A percentile compares a stretch with the other conserved stretches of the same genome.
These are phyloP conservation scores for Carex kokanica DNA, from an alignment of 176 grass and related monocot genomes.

Conservation along the genomic window DNA sequence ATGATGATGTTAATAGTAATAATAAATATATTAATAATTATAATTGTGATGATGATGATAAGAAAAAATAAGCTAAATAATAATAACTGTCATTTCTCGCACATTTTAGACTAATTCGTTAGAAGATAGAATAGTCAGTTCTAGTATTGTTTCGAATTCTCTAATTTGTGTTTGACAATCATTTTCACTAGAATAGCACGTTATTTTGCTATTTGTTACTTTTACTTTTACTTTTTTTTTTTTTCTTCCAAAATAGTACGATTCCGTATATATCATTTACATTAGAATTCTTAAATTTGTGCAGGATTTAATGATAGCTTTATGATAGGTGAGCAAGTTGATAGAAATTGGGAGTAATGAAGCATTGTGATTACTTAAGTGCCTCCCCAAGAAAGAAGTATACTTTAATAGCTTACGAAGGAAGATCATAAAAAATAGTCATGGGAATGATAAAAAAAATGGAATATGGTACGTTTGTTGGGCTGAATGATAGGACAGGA, in stretches of 20 bases:
- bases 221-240: too few species aligned
- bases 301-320: not conserved
- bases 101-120: not conserved
- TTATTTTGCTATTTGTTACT: not conserved
- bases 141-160: not conserved
- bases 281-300: not conserved
- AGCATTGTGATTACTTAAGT: not conserved
- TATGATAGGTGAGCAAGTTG: not conserved
- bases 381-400: not conserved
- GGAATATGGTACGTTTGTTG: slow-evolving; percentile 24
- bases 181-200: not conserved
- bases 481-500: slow-evolving; percentile 9
- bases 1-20: not conserved
- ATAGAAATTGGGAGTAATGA: not conserved
- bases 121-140: not conserved
- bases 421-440: slow-evolving; percentile 8
- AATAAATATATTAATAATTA: not conserved
- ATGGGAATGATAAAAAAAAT: slow-evolving; percentile 8
- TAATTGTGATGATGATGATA: not conserved
- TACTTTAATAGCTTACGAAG: not conserved
- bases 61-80: not conserved
- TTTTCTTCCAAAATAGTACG: not conserved
- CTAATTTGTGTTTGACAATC: not conserved
- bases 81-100: not conserved
- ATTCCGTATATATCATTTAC: not conserved